These are phyloP conservation scores for Hordeum pubiflorum DNA, from an alignment of 202 grass and related monocot species.

Conservation along the genomic window DNA sequence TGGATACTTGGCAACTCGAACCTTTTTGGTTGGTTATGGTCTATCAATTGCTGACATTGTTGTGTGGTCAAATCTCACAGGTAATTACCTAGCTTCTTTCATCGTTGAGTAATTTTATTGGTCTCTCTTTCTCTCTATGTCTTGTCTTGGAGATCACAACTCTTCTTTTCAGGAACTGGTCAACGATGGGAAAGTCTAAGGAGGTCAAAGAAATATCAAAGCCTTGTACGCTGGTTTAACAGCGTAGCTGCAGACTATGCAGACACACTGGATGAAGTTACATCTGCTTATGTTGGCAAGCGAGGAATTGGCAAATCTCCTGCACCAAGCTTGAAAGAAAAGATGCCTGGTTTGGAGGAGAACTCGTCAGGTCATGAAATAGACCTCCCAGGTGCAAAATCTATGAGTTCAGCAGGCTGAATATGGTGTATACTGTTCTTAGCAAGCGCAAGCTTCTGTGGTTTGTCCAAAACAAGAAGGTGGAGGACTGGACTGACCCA, in stretches of 20 bases:
- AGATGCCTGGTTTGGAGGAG: conserved; percentile 31
- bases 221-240: conserved; percentile 74
- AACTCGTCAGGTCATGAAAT: conserved; percentile 55
- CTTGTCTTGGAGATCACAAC: neutral
- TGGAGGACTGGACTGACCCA: conserved; percentile 85
- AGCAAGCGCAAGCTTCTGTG: conserved; percentile 89
- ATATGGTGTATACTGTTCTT: conserved; percentile 91
- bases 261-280: conserved; percentile 47
- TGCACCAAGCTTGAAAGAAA: conserved; percentile 50
- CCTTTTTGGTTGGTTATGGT: conserved; percentile 69
- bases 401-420: conserved; percentile 82
- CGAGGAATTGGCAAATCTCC: conserved; percentile 77
- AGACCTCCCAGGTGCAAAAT: conserved; percentile 80
- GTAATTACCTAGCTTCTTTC: conserved; percentile 36
- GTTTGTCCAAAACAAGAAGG: conserved; percentile 87
- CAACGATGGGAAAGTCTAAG: conserved; percentile 92
- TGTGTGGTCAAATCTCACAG: conserved; percentile 75
- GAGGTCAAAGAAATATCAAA: conserved; percentile 81
- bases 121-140: neutral
- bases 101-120: neutral
- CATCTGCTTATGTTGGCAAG: conserved; percentile 68
- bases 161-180: conserved; percentile 46
- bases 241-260: conserved; percentile 47
- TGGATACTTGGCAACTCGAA: conserved; percentile 42
- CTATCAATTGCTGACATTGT: conserved; percentile 70